Evolutionary conservation across 1,284 basidiomycete species (phyloP), one percentile per base, ranked within the genome.

Genomic region (Ceratobasidium sp.): DNA sequence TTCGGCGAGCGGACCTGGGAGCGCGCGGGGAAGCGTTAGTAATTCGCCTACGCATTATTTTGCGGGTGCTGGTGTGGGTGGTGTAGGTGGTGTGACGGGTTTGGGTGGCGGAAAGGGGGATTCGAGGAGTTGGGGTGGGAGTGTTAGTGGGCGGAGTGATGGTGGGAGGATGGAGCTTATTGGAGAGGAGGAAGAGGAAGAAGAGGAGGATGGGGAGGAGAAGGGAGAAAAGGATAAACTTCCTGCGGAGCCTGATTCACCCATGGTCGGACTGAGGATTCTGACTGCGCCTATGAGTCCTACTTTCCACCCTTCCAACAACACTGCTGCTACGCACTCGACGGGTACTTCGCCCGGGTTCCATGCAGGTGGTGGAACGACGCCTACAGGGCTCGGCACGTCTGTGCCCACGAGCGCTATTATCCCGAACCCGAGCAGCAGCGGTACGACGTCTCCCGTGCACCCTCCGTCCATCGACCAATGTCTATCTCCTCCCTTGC

Each of bases 131-230:
- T 73, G 71, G 71, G 71, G 40, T 33, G 71, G 71, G 23, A 73
- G 71, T 44, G 71, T 73, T 3, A 73, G 71, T 44, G 71, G 71
- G n/a, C 56, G 71, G 26, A 78, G 77, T 33, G 77, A 78, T 23
- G 70, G 77, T 20, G 77, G 77, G 13, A 61, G 68, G 26, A 78
- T 70, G 60, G 67, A 73, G 40, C 77, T 70, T 20, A 63, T 80
- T 33, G 72, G 66, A n/a, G 80, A 79, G 49, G 80, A 80, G 63
- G 79, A 77, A 39, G 80, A 80, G 64, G 79, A 79, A 68, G 70
- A 60, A 78, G 77, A 80, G 28, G 53, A 55, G n/a, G 67, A 33
- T 2, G 46, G 49, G 2, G 58, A 61, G 44, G 63, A 55, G 20
- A 60, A 64, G 23, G 76, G 51, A 3, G 2, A 78, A n/a, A 63